A percentile compares a stretch with the other conserved stretches of the same genome.
phyloP scores from a whole-genome alignment of 2,329 filamentous ascomycete species.

The Fusarium sp. region DNA sequence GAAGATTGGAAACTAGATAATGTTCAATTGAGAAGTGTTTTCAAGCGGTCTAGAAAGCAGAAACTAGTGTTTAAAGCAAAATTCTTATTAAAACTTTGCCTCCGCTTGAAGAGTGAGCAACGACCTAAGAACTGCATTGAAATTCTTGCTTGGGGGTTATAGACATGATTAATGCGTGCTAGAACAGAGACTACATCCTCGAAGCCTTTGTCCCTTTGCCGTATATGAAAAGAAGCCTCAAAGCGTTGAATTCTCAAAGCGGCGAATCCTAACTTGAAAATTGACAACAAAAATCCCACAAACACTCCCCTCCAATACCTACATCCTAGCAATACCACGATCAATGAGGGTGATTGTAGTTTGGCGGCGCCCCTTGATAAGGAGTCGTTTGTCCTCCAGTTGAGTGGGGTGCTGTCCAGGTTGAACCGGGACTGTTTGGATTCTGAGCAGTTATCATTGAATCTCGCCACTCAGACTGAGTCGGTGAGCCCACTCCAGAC shows the following conservation, averaged over 20 bases:
- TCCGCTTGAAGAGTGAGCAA: too few species aligned
- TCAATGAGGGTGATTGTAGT: neutral
- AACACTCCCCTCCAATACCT: too few species aligned
- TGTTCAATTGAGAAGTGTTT: too few species aligned
- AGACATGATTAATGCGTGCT: too few species aligned
- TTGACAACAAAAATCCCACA: neutral
- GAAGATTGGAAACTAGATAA: too few species aligned
- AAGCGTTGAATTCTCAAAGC: too few species aligned
- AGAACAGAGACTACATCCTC: neutral
- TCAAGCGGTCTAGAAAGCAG: too few species aligned
- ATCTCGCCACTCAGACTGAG: slow-evolving; percentile 29
- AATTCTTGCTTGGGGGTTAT: too few species aligned
- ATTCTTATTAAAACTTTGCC: too few species aligned
- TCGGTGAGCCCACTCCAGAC: slow-evolving; percentile 4
- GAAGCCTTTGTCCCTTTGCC: neutral
- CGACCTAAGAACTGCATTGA: too few species aligned
- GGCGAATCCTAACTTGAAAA: too few species aligned
- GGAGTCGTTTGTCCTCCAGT: neutral
- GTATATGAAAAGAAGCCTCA: neutral
- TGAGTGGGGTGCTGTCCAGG: slow-evolving; percentile 19
- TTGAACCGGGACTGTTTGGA: slow-evolving; percentile 23
- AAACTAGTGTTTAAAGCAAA: too few species aligned
- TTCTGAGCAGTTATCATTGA: slow-evolving; percentile 9
- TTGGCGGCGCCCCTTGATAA: slow-evolving; percentile 11
- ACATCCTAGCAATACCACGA: neutral